Conservation (phyloP, 257 asterid species). For the Striga asiatica region DNA sequence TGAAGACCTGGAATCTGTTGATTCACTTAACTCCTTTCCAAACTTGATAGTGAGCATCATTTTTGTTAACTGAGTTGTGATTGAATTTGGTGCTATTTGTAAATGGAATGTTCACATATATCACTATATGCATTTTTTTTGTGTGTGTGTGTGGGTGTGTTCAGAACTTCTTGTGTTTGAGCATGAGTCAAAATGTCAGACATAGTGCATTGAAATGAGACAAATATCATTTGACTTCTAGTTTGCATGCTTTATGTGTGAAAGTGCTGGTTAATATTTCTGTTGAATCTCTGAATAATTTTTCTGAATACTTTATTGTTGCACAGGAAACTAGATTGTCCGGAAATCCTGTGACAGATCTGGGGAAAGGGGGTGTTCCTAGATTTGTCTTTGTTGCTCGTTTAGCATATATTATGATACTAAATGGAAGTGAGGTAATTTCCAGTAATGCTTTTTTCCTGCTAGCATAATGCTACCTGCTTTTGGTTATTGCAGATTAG, state of each 20-base stretch:
- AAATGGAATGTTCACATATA: neutral
- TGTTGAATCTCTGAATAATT: neutral
- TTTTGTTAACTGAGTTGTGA: neutral
- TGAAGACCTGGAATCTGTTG: slow-evolving; percentile 57
- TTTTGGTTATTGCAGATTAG: slow-evolving; percentile 46
- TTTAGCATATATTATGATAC: slow-evolving; percentile 49
- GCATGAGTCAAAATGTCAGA: too few species aligned
- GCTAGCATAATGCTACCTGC: too few species aligned
- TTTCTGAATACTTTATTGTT: slow-evolving; percentile 10
- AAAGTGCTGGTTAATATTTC: neutral
- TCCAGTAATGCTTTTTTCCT: too few species aligned
- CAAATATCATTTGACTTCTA: neutral
- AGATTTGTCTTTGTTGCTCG: slow-evolving; percentile 84
- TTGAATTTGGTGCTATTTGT: neutral
- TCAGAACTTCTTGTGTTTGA: too few species aligned
- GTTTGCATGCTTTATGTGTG: neutral
- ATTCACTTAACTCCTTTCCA: slow-evolving; percentile 73
- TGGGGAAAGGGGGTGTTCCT: slow-evolving; percentile 63
- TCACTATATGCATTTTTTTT: neutral
- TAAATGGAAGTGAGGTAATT: slow-evolving; percentile 87
- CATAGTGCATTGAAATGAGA: too few species aligned
- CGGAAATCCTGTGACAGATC: slow-evolving; percentile 78
- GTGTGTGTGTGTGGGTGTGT: too few species aligned
- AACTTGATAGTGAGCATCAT: slow-evolving; percentile 56
- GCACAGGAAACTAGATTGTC: slow-evolving; percentile 76